A percentile compares a stretch with the other conserved stretches of the same genome.
These are phyloP conservation scores for Domatiomyces catenatus DNA, from an alignment of 2,329 filamentous ascomycete species.

Conservation along the genomic window DNA sequence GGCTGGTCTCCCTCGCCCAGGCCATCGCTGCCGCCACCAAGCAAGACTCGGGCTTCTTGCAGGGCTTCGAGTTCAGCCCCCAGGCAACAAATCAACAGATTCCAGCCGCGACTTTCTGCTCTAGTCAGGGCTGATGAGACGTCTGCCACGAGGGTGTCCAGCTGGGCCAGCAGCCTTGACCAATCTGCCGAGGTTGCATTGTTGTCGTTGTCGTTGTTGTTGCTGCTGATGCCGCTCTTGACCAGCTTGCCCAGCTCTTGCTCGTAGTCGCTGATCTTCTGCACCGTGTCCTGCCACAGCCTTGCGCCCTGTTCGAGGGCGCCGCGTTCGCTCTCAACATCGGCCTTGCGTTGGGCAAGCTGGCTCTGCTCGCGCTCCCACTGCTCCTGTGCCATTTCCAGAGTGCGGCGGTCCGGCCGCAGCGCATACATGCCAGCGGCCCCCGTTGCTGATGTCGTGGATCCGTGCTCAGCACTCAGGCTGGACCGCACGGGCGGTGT, in stretches of 20 bases:
- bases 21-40: constrained; percentile 23
- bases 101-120: constrained; percentile 43
- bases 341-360: constrained; percentile 29
- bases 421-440: constrained; percentile 32
- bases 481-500: constrained; percentile 29
- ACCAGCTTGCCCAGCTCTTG: constrained; percentile 29
- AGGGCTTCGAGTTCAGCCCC: constrained; percentile 46
- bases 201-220: constrained; percentile 1
- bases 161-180: constrained; percentile 3
- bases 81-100: constrained; percentile 45
- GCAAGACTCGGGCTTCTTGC: constrained; percentile 24
- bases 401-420: constrained; percentile 41
- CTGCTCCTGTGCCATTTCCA: constrained; percentile 44
- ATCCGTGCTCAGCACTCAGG: constrained; percentile 11
- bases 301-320: constrained; percentile 44
- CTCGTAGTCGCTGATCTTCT: constrained; percentile 39
- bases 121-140: constrained; percentile 36
- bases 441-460: background rate
- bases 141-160: constrained; percentile 17
- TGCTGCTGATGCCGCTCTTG: constrained; percentile 9
- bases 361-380: constrained; percentile 36
- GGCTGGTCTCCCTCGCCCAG: background rate
- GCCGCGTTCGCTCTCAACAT: constrained; percentile 37
- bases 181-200: background rate
- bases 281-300: constrained; percentile 42